Percentiles rank a stretch among this genome's conserved stretches.
phyloP scores from a whole-genome alignment of 2,329 filamentous ascomycete genomes.

The Fusarium decemcellulare region DNA sequence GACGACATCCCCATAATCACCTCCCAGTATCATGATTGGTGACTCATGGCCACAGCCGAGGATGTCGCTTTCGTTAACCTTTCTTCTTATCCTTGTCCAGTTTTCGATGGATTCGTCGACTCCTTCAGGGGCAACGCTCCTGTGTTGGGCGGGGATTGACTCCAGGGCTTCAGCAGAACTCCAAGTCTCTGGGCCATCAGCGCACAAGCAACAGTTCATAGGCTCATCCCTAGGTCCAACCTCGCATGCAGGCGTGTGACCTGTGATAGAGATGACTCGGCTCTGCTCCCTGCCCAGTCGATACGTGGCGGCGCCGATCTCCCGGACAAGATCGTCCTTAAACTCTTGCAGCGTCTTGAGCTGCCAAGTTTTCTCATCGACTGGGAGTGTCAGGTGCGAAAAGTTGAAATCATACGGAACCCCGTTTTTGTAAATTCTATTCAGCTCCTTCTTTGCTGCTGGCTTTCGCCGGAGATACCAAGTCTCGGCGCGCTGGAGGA shows the following conservation, averaged over 20 bases:
- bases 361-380: constrained; percentile 17
- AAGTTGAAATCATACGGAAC: constrained; percentile 12
- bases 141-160: neutral
- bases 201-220: constrained; percentile 15
- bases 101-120: neutral
- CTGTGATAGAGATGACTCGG: neutral
- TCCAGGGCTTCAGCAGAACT: too few species aligned
- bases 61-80: neutral
- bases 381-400: constrained; percentile 19
- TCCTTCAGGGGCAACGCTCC: neutral
- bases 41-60: constrained; percentile 18
- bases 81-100: neutral
- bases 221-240: constrained; percentile 1
- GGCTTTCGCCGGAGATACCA: constrained; percentile 28
- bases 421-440: neutral
- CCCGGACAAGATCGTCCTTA: neutral
- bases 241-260: constrained; percentile 6
- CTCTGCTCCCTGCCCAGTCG: neutral
- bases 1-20: neutral
- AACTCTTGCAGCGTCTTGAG: constrained; percentile 15
- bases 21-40: constrained; percentile 18
- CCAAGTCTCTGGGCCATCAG: neutral
- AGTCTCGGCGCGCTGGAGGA: constrained; percentile 23
- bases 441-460: constrained; percentile 8
- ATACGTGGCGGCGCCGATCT: neutral